Base-by-base conservation (phyloP, 2,329 filamentous ascomycete species). In the Tolypocladium tundrense region DNA sequence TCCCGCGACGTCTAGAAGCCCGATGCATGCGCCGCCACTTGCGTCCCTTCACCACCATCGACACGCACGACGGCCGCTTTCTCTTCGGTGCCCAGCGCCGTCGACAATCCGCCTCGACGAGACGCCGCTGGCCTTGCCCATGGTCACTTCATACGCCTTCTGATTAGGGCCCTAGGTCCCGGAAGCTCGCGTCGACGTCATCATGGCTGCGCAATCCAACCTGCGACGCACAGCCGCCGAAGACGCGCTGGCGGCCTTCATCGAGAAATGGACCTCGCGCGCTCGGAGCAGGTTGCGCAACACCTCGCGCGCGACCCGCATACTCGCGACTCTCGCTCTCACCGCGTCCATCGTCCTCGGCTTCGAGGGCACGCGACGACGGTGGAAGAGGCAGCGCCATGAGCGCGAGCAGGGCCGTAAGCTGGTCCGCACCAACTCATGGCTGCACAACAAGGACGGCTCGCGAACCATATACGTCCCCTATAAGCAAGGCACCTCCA, bases 381-480 rank as follows among this genome's bases (percentile, higher is more conserved):
- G 88, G 83, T 93, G 90, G 82, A 86, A 81, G 68, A 84, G 80
- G 58, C 81, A 85, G 60, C 84, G 83, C 54, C 86, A 85, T 62
- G 93, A 97, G 73, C 86, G 84, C 63, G 91, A 94, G 65, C 88
- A 91, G 65, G 92, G 92, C 6, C 81, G 84, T 61, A 88, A 89
- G 63, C 80, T 99, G 56, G 77, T 97, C 62, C 85, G 94, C 59
- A 88, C 90, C 60, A 99, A 99, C 73, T 97, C 93, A 39, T 96
- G 91, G 67, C 79, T 97, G 61, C 85, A 89, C 73, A 91, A 93
- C 66, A 97, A 97, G 75, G 94, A 97, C 78, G 94, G 94, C 54
- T 93, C 91, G 54, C 83, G 94, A 57, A 96, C 91, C 16, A 94
- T 99, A 59, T 97, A 94, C 69, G 94, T 99, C 35, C 92, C 93